A percentile compares a stretch with the other conserved stretches of the same genome.
Evolutionary conservation across 2,329 filamentous ascomycete genomes (phyloP).

Genomic region (Hypocreales sp.): DNA sequence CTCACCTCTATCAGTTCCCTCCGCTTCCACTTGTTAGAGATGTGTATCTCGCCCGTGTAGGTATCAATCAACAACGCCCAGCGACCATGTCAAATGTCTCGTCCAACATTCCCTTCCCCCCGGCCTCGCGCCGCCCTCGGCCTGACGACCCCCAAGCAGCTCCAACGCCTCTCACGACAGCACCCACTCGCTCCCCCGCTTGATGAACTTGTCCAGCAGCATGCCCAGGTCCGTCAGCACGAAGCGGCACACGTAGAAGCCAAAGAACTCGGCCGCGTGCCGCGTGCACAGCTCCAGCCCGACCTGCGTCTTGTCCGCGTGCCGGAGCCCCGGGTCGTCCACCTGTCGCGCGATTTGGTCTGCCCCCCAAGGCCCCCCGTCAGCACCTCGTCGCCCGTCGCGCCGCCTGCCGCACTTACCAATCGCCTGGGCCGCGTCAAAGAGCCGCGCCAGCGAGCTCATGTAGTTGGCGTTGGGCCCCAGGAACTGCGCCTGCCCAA

Average conservation of each 20-base stretch:
- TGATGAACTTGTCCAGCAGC: slow-evolving; percentile 92
- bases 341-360: slow-evolving; percentile 94
- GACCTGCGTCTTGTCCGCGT: slow-evolving; percentile 87
- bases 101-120: too few species aligned
- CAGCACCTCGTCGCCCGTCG: too few species aligned
- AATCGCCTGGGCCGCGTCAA: slow-evolving; percentile 83
- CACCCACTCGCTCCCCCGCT: slow-evolving; percentile 93
- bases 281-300: slow-evolving; percentile 85
- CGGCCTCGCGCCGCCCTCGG: too few species aligned
- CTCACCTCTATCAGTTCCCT: too few species aligned
- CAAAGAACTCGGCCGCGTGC: slow-evolving; percentile 94
- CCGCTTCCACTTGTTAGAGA: too few species aligned
- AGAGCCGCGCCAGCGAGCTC: slow-evolving; percentile 74
- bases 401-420: too few species aligned
- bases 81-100: too few species aligned
- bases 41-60: too few species aligned
- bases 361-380: too few species aligned
- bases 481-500: slow-evolving; percentile 52
- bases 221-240: slow-evolving; percentile 72
- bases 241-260: slow-evolving; percentile 91
- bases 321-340: slow-evolving; percentile 82
- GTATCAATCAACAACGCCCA: too few species aligned
- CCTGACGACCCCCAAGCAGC: too few species aligned
- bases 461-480: slow-evolving; percentile 87
- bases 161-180: slow-evolving; percentile 2